Percentiles rank a stretch among this genome's conserved stretches.
phyloP scores from a whole-genome alignment of 2,329 filamentous ascomycete genomes.

The Calonectria hongkongensis region DNA sequence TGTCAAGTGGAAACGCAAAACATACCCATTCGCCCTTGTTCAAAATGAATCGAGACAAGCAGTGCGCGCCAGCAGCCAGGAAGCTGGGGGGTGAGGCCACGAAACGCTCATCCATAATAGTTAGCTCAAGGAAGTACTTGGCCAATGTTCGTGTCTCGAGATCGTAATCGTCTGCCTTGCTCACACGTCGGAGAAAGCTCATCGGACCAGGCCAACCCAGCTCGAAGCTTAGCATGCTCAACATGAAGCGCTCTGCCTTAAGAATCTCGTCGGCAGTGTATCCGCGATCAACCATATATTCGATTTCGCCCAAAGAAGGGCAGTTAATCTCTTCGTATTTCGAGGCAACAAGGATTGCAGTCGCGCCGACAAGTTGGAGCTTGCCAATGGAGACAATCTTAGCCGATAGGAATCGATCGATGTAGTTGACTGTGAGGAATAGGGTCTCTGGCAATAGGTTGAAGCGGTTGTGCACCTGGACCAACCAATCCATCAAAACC shows the following conservation, averaged over 20 bases:
- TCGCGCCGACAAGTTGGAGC: constrained; percentile 95
- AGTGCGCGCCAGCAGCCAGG: constrained; percentile 92
- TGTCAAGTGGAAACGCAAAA: constrained; percentile 41
- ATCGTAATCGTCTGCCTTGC: constrained; percentile 99
- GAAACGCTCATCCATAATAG: constrained; percentile 98
- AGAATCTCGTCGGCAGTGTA: constrained; percentile 94
- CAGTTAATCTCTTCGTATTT: constrained; percentile 99
- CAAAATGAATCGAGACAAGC: constrained; percentile 90
- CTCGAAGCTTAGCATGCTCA: constrained; percentile 96
- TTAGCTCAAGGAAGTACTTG: constrained; percentile 98
- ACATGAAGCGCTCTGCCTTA: constrained; percentile 98
- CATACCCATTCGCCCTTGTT: constrained; percentile 95
- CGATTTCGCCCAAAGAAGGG: constrained; percentile 94
- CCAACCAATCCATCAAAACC: constrained; percentile 97
- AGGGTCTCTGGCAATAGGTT: constrained; percentile 93
- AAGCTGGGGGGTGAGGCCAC: constrained; percentile 94
- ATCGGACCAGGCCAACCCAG: constrained; percentile 99
- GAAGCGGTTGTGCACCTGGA: constrained; percentile 96
- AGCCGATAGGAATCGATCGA: constrained; percentile 94
- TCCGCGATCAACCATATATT: constrained; percentile 97
- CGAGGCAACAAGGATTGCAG: constrained; percentile 94
- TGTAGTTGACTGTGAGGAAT: constrained; percentile 96
- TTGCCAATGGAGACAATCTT: constrained; percentile 97
- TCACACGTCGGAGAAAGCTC: constrained; percentile 97
- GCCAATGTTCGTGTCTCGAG: constrained; percentile 95